Conservation (phyloP, 352 stramenopile species). For the Pythium vanterpoolii region DNA sequence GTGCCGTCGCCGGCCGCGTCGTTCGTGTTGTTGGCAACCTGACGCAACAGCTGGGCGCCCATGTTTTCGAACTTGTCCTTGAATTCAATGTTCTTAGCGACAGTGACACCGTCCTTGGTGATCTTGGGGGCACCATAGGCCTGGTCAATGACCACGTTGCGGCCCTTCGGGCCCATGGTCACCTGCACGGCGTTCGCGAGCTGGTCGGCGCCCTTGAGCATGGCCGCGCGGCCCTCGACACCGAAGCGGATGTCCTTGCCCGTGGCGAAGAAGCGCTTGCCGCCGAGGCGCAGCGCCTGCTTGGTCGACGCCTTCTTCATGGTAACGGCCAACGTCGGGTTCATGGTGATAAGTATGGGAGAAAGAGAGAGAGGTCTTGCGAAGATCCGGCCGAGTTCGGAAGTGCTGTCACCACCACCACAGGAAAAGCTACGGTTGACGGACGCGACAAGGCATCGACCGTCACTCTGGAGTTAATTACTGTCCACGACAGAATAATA, state of each 20-base stretch:
- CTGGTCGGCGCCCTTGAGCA: conserved; percentile 98
- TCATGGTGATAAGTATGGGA: conserved; percentile 42
- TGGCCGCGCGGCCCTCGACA: conserved; percentile 95
- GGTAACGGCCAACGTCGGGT: conserved; percentile 57
- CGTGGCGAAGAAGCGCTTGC: conserved; percentile 74
- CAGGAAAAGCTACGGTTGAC: conserved; percentile 10
- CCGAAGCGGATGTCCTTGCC: conserved; percentile 99
- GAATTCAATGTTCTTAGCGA: conserved; percentile 97
- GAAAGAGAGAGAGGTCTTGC: conserved; percentile 7
- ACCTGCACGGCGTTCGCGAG: conserved; percentile 99
- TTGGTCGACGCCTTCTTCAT: conserved; percentile 60
- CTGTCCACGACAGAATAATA: conserved; percentile 14
- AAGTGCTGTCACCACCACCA: conserved; percentile 27
- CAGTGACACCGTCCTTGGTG: conserved; percentile 98
- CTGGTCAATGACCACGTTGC: conserved; percentile 99
- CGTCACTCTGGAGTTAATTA: conserved; percentile 11
- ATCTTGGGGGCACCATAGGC: conserved; percentile 97
- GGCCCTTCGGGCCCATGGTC: conserved; percentile 99
- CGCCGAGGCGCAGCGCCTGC: conserved; percentile 28
- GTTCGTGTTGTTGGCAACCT: conserved; percentile 98
- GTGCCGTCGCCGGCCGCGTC: conserved; percentile 99
- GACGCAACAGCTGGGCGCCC: conserved; percentile 79
- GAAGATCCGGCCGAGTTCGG: conserved; percentile 30
- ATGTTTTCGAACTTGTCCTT: conserved; percentile 94
- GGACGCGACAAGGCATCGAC: conserved; percentile 11